Conservation (phyloP, 352 stramenopile genomes). For the Phytophthora idaei region DNA sequence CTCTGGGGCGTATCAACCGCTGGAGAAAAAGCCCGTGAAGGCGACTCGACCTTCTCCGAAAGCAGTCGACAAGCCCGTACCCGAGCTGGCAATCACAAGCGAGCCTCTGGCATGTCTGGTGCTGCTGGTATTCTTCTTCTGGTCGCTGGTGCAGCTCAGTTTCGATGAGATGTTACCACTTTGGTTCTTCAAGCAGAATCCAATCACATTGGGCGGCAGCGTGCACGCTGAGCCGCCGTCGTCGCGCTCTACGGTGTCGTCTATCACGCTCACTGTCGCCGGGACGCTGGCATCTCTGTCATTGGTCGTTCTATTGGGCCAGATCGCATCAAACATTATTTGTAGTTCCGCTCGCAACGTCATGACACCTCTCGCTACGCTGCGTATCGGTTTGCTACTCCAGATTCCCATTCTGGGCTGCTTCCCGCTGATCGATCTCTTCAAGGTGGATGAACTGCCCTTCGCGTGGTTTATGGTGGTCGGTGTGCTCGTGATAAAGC, state of each 20-base stretch:
- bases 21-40: conserved; percentile 39
- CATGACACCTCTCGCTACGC: conserved; percentile 78
- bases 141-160: conserved; percentile 70
- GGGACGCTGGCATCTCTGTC: conserved; percentile 60
- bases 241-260: conserved; percentile 47
- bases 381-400: conserved; percentile 78
- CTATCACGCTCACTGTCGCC: conserved; percentile 63
- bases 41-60: conserved; percentile 24
- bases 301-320: conserved; percentile 52
- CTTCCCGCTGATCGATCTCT: conserved; percentile 76
- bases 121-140: conserved; percentile 74
- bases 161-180: conserved; percentile 84
- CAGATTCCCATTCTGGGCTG: conserved; percentile 72
- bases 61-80: conserved; percentile 24
- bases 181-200: conserved; percentile 81
- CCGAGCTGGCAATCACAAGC: conserved; percentile 65
- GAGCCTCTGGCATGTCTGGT: conserved; percentile 74
- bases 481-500: conserved; percentile 64
- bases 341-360: conserved; percentile 56
- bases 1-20: conserved; percentile 26
- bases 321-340: conserved; percentile 55
- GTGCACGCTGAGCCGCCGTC: conserved; percentile 46
- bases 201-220: conserved; percentile 41
- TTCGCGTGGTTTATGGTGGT: conserved; percentile 71
- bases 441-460: conserved; percentile 67